Evolutionary conservation across 78 protist genomes (phyloP), one percentile per base, ranked within the genome.

Genomic region (Goniomonas avonlea): DNA sequence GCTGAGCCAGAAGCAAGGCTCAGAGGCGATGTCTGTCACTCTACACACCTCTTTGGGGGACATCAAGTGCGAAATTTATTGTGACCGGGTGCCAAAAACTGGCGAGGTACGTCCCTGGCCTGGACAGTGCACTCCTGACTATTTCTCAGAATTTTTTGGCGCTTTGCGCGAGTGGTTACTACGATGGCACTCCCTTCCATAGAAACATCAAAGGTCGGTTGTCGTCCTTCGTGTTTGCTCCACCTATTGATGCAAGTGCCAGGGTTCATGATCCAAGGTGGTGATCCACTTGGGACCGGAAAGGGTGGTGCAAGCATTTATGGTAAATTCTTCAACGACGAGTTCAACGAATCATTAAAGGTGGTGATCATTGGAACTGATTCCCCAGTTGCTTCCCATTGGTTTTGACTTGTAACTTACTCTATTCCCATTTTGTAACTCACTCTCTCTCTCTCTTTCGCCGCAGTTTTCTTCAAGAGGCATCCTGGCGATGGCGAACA

Each of bases 201-300:
- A 59, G 83, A 23, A 79, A 65, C 77, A 79, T 79, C 75, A 40
- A 63, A 63, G 71, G 71, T 63, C 11, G 15, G 35, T 63, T 43
- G 8, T 43, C 17, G 25, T 2, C 45, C 7, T 2, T 9, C n/a
- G 4, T 32, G 17, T 13, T 1, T 38, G 43, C 2, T 2, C 15
- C 35, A n/a, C 3, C 37, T 37, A 1, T 21, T 9, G 13, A 2
- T 2, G 41, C 37, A 21, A 21, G 37, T 37, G 1, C 37, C 56
- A 47, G 73, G 66, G 5, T 94, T 94, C 50, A 85, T 92, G 78
- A 58, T 92, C 9, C 98, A 92, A 60, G 91, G 93, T 9, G 95
- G 98, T 20, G 95, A 91, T 58, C 97, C 97, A 23, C 32, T 23
- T 50, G 77, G 81, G 27, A 89, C 97, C 2, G 94, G 94, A 20